Evolutionary conservation across 345 rosid species (phyloP), one percentile per base, ranked within the genome.

Genomic region (Toxicodendron radicans): DNA sequence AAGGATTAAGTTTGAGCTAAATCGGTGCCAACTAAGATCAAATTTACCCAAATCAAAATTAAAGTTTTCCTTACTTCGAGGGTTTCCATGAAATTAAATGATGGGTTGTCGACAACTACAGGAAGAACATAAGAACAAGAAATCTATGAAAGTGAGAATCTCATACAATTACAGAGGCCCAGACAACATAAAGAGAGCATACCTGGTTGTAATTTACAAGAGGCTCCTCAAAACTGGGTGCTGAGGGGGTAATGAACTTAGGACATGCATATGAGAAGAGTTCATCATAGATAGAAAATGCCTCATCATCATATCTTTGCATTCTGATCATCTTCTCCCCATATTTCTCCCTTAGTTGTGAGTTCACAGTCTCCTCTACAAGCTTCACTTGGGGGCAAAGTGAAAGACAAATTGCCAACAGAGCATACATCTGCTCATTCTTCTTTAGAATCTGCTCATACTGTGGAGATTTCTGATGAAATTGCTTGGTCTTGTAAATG

Each of bases 191-290:
- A 7, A 46, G 18, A 57, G 3, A 46, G 60, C 73, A 38, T 78
- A 91, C 99, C 92, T 95, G 99, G 76, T 95, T 95, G 84, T 95
- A 93, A 60, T 95, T 95, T 72, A 90, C 93, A 63, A 91, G 92
- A 59, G 98, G 98, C 82, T 95, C 99, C 71, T 90, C 94, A 69
- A 93, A 95, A 82, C 91, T 88, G 71, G 99, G 97, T 45, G 95
- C 88, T 0, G 99, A 91, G 64, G 99, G 98, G 9, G 97, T 93
- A 72, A 95, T 95, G 80, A 95, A 95, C 86, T 95, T 95, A 35
- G 99, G 99, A 73, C 99, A 95, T 59, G 99, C 99, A 79, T 95
- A 95, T 1, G 99, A 91, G 90, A 95, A 95, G 77, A 93, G 96
- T 83, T 95, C 99, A 78, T 95, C 99, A 61, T 87, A 93, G 21